phyloP scores from a whole-genome alignment of 176 grass and related monocot genomes.

The Triticum turgidum region DNA sequence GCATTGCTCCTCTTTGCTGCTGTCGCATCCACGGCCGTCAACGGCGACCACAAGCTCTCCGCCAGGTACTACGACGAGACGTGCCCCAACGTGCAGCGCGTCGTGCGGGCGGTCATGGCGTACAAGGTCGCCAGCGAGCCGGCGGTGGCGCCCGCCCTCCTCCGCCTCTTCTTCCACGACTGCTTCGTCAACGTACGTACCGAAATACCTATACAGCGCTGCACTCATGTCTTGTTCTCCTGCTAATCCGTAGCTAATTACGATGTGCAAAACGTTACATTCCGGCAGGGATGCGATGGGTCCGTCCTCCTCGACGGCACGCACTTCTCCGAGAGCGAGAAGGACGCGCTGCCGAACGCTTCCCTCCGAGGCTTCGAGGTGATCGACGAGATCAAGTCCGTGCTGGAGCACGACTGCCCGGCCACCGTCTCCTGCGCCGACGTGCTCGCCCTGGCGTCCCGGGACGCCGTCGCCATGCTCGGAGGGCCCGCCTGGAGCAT shows the following conservation, averaged over 20 bases:
- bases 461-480: conserved; percentile 55
- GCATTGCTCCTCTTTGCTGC: not conserved
- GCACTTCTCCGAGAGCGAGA: conserved; percentile 39
- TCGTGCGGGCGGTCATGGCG: conserved; percentile 42
- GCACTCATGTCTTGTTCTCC: no score
- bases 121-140: conserved; percentile 25
- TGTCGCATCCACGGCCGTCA: not conserved
- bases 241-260: not conserved
- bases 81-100: conserved; percentile 38
- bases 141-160: conserved; percentile 51
- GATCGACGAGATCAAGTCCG: conserved; percentile 62
- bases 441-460: conserved; percentile 45
- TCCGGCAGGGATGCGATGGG: conserved; percentile 53
- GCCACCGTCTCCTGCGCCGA: conserved; percentile 64
- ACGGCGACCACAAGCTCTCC: conserved; percentile 9
- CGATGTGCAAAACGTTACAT: not conserved
- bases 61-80: conserved; percentile 43
- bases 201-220: no score
- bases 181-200: conserved; percentile 62
- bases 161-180: conserved; percentile 85
- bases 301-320: conserved; percentile 54
- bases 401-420: conserved; percentile 48
- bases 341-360: conserved; percentile 35
- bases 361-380: conserved; percentile 47
- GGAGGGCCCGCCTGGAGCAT: conserved; percentile 63